phyloP scores from a whole-genome alignment of 2,329 filamentous ascomycete genomes.

The Torrubiella hemipterigena region DNA sequence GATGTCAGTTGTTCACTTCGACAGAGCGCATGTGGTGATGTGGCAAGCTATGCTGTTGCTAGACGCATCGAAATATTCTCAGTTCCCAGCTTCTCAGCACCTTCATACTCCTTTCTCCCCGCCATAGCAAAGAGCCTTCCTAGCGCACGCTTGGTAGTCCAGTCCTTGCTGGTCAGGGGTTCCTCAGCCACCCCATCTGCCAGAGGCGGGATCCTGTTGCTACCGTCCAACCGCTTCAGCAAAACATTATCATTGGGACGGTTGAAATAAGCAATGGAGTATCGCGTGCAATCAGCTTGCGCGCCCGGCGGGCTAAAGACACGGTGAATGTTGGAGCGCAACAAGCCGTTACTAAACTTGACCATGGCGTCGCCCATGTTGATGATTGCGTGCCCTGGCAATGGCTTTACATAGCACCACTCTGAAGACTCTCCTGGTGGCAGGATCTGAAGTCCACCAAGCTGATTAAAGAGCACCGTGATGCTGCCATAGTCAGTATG shows the following conservation, averaged over 20 bases:
- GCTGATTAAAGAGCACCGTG: conserved; percentile 25
- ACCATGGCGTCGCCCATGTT: conserved; percentile 4
- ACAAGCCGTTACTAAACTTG: conserved; percentile 4
- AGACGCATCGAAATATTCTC: no score
- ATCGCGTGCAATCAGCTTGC: not conserved
- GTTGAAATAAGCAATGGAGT: conserved; percentile 5
- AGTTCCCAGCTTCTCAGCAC: no score
- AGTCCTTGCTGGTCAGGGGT: conserved; percentile 1
- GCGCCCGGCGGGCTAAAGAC: conserved; percentile 2
- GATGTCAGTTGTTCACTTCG: no score
- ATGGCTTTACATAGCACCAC: conserved; percentile 5
- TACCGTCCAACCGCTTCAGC: not conserved
- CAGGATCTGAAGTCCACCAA: conserved; percentile 24
- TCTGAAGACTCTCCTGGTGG: conserved; percentile 9
- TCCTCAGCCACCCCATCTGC: not conserved
- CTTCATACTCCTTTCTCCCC: no score
- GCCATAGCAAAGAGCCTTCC: no score
- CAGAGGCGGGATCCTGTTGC: conserved; percentile 3
- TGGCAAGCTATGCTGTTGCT: no score
- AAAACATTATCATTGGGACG: conserved; percentile 2
- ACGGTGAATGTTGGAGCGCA: conserved; percentile 6
- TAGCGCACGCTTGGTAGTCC: conserved; percentile 3
- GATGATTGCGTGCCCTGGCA: conserved; percentile 3
- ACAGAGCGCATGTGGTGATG: no score
- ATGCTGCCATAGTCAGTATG: conserved; percentile 26